These are phyloP conservation scores for Pseudophaeomoniella oleicola DNA, from an alignment of 2,329 filamentous ascomycete species.

Conservation along the genomic window DNA sequence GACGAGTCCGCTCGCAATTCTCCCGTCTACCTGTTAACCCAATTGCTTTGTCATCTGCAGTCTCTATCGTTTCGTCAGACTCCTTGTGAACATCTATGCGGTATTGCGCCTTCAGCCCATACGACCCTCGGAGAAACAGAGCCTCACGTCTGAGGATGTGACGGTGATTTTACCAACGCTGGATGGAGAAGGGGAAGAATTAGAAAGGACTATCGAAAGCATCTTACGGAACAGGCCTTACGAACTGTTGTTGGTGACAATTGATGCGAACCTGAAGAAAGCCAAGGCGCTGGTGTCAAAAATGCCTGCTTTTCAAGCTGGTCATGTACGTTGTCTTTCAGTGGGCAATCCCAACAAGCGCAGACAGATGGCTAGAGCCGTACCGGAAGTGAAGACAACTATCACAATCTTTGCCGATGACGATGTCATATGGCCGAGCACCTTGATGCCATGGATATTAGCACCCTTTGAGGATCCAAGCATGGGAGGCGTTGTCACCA, in stretches of 20 bases:
- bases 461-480: slow-evolving; percentile 73
- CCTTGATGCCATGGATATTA: slow-evolving; percentile 78
- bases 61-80: slow-evolving; percentile 73
- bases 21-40: neutral
- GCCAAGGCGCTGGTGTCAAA: slow-evolving; percentile 46
- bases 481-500: slow-evolving; percentile 85
- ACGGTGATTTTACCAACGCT: slow-evolving; percentile 91
- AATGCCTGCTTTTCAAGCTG: slow-evolving; percentile 25
- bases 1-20: slow-evolving; percentile 1
- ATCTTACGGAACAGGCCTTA: slow-evolving; percentile 41
- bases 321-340: slow-evolving; percentile 21
- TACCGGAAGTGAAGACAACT: slow-evolving; percentile 66
- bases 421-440: slow-evolving; percentile 83
- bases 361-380: slow-evolving; percentile 79
- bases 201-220: slow-evolving; percentile 59
- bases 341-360: slow-evolving; percentile 88
- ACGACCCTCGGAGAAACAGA: slow-evolving; percentile 67
- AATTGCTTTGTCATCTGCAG: slow-evolving; percentile 28
- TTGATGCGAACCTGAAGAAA: slow-evolving; percentile 59
- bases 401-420: slow-evolving; percentile 93
- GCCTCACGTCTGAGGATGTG: slow-evolving; percentile 66
- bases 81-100: slow-evolving; percentile 70
- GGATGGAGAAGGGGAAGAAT: slow-evolving; percentile 69
- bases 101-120: slow-evolving; percentile 82
- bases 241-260: slow-evolving; percentile 73